Evolutionary conservation across 441 rosid species (phyloP).

Genomic region (Viola pubescens): DNA sequence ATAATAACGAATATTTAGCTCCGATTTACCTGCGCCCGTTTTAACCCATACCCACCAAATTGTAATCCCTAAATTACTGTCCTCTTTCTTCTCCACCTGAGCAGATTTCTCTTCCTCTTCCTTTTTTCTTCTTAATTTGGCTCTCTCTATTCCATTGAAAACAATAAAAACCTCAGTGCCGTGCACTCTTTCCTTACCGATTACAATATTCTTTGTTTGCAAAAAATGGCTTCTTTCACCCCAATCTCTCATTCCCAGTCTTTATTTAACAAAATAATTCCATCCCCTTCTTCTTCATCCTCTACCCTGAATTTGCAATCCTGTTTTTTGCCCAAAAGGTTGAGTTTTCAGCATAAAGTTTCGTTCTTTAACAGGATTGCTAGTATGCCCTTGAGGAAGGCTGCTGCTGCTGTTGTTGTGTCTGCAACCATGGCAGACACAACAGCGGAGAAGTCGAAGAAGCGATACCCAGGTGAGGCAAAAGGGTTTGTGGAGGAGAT

Average conservation of each 20-base stretch:
- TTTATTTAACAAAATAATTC: slow-evolving; percentile 22
- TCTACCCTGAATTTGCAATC: slow-evolving; percentile 22
- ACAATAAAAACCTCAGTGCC: slow-evolving; percentile 4
- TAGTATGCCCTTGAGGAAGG: slow-evolving; percentile 33
- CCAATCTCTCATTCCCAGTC: slow-evolving; percentile 42
- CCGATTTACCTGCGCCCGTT: too few species aligned
- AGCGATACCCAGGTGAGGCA: slow-evolving; percentile 74
- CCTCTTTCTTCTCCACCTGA: neutral
- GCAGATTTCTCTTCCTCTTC: neutral
- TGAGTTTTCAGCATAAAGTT: slow-evolving; percentile 15
- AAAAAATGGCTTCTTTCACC: slow-evolving; percentile 56
- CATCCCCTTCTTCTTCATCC: slow-evolving; percentile 6
- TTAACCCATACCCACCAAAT: too few species aligned
- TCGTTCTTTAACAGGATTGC: slow-evolving; percentile 7
- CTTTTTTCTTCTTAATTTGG: neutral
- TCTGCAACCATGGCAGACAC: slow-evolving; percentile 61
- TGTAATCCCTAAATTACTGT: neutral
- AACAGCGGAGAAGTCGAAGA: slow-evolving; percentile 60
- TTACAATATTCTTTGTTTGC: neutral
- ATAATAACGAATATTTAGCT: too few species aligned
- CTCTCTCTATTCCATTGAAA: too few species aligned
- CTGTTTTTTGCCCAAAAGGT: slow-evolving; percentile 23
- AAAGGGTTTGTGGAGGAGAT: slow-evolving; percentile 97
- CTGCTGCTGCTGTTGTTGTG: slow-evolving; percentile 19
- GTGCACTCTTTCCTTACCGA: slow-evolving; percentile 25